Percentiles rank a stretch among this genome's conserved stretches.
Conservation (phyloP, 2,329 filamentous ascomycete species). For the Colletotrichum musicola region DNA sequence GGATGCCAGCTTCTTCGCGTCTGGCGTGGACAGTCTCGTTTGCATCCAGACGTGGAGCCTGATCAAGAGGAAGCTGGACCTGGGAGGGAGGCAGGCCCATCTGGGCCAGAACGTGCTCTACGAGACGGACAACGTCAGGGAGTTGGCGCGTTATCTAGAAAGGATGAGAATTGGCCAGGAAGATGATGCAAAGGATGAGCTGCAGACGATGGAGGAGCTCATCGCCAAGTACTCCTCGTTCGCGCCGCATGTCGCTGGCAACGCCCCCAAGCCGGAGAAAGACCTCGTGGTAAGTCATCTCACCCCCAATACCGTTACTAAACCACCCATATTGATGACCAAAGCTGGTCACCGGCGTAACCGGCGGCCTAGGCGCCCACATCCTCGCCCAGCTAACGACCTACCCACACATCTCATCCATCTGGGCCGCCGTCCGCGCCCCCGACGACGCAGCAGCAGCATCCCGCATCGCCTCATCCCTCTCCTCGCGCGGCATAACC, state of each 20-base stretch:
- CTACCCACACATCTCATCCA: conserved; percentile 65
- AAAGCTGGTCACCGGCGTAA: conserved; percentile 69
- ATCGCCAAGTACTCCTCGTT: conserved; percentile 54
- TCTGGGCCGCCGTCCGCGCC: conserved; percentile 64
- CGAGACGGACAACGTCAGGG: conserved; percentile 52
- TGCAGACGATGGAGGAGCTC: conserved; percentile 48
- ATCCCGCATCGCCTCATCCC: conserved; percentile 45
- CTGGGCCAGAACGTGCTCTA: conserved; percentile 54
- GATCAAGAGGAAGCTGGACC: conserved; percentile 52
- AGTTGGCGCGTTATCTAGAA: conserved; percentile 49
- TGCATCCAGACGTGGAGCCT: conserved; percentile 57
- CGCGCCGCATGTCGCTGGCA: conserved; percentile 41
- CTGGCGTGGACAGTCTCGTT: conserved; percentile 59
- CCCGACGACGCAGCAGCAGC: conserved; percentile 48
- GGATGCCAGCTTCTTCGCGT: conserved; percentile 54
- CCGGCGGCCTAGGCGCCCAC: conserved; percentile 71
- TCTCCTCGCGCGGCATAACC: conserved; percentile 47
- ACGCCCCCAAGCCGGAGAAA: conserved; percentile 40
- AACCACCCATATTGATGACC: neutral
- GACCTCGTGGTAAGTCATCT: conserved; percentile 48
- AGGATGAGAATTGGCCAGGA: neutral
- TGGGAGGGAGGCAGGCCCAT: conserved; percentile 43
- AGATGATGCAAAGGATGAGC: conserved; percentile 39
- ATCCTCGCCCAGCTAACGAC: conserved; percentile 69
- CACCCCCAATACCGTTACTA: neutral